Base-by-base conservation (phyloP, 2,329 filamentous ascomycete genomes). In the Epicoccum sorghinum region DNA sequence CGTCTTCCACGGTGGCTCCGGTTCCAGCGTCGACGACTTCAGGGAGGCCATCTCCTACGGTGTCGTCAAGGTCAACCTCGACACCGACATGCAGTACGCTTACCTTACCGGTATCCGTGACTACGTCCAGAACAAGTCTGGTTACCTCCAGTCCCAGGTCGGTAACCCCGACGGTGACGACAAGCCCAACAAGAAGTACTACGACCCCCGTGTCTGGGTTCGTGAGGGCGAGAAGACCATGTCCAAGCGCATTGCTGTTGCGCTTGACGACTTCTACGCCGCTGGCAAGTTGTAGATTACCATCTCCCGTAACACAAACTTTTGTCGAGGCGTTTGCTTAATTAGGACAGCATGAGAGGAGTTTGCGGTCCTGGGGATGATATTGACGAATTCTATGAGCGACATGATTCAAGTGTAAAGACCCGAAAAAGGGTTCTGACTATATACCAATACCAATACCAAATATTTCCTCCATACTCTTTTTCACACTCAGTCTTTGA, bases 41-140 rank as follows among this genome's bases (percentile, higher is more conserved):
- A 83, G 65, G 7, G 60, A 71, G 51, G 68, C 68, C 13, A 71
- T 71, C 55, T 64, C 59, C 75, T 89, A 93, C 79, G 95, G 95
- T 83, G 93, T 99, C 68, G 89, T 97, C 82, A 99, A 99, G 89
- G 95, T 99, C 81, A 99, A 99, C 84, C 84, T 99, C 71, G 95
- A 99, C 81, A 99, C 95, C 45, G 95, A 99, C 76, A 86, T 98
- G 80, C 93, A 98, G 84, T 77, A 72, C 70, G 93, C 93, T 56
- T 99, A 98, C 85, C 85, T 95, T 66, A 81, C 81, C 59, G 95
- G 95, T 80, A 89, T 98, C 82, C 90, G 95, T 62, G 93, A 99
- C 82, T 99, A 92, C 83, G 84, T 91, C 72, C 89, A 86, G 77
- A 97, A 97, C 86, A 93, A 96, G 82, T 50, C 54, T 23, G 93